Percentiles rank a stretch among this genome's conserved stretches.
Evolutionary conservation across 345 rosid genomes (phyloP).

Genomic region (Murraya paniculata): DNA sequence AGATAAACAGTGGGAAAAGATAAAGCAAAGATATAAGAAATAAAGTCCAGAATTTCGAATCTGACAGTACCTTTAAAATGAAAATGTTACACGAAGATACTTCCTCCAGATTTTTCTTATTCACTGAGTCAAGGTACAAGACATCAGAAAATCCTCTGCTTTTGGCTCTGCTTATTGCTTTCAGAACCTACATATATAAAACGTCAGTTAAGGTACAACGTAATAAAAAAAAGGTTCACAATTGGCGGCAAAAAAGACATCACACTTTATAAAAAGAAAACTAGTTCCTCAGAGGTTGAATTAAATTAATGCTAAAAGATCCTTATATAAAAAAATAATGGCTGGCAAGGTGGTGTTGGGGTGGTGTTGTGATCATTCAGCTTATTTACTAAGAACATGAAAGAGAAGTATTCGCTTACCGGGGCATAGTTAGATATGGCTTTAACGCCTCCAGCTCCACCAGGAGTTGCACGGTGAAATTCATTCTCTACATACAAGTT

Average conservation of each 20-base stretch:
- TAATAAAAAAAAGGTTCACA: no score
- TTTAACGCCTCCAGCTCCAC: conserved; percentile 79
- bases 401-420: conserved; percentile 34
- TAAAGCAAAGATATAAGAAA: background rate
- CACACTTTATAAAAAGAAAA: no score
- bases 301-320: no score
- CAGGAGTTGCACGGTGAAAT: conserved; percentile 52
- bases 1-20: background rate
- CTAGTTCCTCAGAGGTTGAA: background rate
- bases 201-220: no score
- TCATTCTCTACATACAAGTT: conserved; percentile 59
- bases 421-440: conserved; percentile 63
- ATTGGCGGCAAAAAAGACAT: no score
- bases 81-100: conserved; percentile 86
- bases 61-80: conserved; percentile 52
- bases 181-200: conserved; percentile 48
- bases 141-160: conserved; percentile 79
- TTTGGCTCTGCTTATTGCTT: conserved; percentile 64
- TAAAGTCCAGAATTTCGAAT: background rate
- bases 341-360: background rate
- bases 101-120: conserved; percentile 67
- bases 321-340: no score
- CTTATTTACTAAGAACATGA: background rate
- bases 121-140: conserved; percentile 70
- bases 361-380: background rate